phyloP scores from a whole-genome alignment of 805 yeast genomes.

The Pichia phayaonensis region DNA sequence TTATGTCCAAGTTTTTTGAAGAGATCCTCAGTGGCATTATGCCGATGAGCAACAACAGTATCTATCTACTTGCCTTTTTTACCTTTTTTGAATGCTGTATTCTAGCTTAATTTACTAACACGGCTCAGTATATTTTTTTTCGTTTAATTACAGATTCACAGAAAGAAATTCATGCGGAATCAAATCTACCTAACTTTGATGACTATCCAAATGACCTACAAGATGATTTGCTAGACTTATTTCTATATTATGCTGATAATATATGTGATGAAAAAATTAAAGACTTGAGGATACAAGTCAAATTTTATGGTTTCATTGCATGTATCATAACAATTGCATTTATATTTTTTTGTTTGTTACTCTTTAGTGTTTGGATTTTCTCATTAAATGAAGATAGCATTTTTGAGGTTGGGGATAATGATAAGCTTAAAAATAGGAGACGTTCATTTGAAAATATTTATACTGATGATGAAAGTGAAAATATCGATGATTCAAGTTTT shows the following conservation, averaged over 20 bases:
- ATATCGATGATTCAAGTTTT: not conserved
- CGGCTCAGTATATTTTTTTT: conserved; percentile 6
- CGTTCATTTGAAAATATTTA: not conserved
- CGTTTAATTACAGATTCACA: not conserved
- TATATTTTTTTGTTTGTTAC: not conserved
- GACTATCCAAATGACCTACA: not conserved
- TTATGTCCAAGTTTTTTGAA: not conserved
- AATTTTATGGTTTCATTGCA: conserved; percentile 5
- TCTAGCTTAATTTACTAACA: conserved; percentile 2
- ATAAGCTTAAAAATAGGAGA: not conserved
- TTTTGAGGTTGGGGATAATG: not conserved
- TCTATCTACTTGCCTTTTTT: not conserved
- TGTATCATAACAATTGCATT: not conserved
- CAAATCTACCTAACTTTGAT: not conserved
- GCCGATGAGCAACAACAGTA: not conserved
- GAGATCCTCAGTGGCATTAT: not conserved
- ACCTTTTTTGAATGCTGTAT: no score
- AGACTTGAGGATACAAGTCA: conserved; percentile 13
- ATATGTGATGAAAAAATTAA: conserved; percentile 14
- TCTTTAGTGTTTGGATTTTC: not conserved
- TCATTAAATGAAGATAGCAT: not conserved
- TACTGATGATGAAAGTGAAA: not conserved
- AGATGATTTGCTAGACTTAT: conserved; percentile 5
- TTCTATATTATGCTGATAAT: conserved; percentile 6
- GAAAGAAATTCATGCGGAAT: not conserved